These are phyloP conservation scores for Daldinia loculata DNA, from an alignment of 495 filamentous ascomycete species.

Conservation along the genomic window DNA sequence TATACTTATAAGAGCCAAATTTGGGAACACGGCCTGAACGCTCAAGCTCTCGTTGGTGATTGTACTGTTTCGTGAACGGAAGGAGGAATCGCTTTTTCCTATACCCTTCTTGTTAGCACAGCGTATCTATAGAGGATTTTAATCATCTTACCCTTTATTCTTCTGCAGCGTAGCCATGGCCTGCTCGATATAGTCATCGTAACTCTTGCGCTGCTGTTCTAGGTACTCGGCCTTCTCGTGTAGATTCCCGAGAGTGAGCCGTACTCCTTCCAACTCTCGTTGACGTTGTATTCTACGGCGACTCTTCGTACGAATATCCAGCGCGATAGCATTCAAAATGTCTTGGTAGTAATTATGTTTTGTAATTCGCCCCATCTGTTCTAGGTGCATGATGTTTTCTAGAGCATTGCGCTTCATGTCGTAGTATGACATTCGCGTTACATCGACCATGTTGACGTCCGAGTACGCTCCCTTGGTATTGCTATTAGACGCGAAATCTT, in stretches of 20 bases:
- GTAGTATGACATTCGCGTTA: slow-evolving; percentile 88
- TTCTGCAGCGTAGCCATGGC: slow-evolving; percentile 98
- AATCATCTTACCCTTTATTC: slow-evolving; percentile 76
- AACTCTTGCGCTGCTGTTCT: slow-evolving; percentile 93
- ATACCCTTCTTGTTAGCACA: slow-evolving; percentile 25
- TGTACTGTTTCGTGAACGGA: slow-evolving; percentile 98
- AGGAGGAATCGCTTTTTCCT: slow-evolving; percentile 91
- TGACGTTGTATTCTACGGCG: slow-evolving; percentile 88
- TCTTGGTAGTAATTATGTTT: slow-evolving; percentile 97
- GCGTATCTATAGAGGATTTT: neutral
- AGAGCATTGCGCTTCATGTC: slow-evolving; percentile 92
- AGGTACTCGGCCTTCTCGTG: slow-evolving; percentile 92
- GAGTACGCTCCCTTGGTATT: slow-evolving; percentile 84
- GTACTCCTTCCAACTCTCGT: slow-evolving; percentile 87
- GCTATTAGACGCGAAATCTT: slow-evolving; percentile 76
- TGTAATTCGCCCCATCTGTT: slow-evolving; percentile 83
- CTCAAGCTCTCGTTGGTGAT: slow-evolving; percentile 94
- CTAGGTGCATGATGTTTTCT: slow-evolving; percentile 91
- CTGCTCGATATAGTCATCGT: slow-evolving; percentile 99
- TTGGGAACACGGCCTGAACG: slow-evolving; percentile 91
- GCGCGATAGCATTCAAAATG: slow-evolving; percentile 92
- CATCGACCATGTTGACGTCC: slow-evolving; percentile 88
- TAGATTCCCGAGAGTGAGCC: slow-evolving; percentile 81
- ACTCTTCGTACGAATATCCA: slow-evolving; percentile 97
- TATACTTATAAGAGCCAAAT: slow-evolving; percentile 97